Percentiles rank a stretch among this genome's conserved stretches.
phyloP scores from a whole-genome alignment of 2,329 filamentous ascomycete species.

The Tolypocladium album region DNA sequence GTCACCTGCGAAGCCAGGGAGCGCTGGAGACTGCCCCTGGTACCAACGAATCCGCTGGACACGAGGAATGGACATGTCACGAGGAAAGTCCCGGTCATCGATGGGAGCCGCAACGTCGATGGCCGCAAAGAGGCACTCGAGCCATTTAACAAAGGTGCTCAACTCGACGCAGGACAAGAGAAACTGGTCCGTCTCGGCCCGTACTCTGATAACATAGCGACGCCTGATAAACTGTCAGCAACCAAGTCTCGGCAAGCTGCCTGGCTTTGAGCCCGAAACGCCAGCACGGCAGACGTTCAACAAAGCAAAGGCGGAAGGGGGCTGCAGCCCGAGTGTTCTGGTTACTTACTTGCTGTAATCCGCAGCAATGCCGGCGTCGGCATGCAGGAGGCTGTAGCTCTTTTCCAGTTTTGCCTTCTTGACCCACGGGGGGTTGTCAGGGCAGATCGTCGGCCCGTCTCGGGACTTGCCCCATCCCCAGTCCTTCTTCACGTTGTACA shows the following conservation, averaged over 20 bases:
- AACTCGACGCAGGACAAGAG: constrained; percentile 56
- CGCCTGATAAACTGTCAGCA: constrained; percentile 25
- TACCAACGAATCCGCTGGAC: constrained; percentile 42
- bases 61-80: constrained; percentile 51
- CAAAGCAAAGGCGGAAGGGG: too few relatives aligned
- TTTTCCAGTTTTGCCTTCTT: constrained; percentile 46
- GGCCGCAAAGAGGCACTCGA: constrained; percentile 59
- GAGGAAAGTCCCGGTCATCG: constrained; percentile 57
- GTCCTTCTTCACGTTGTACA: constrained; percentile 53
- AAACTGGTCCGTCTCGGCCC: constrained; percentile 65
- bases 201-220: constrained; percentile 58
- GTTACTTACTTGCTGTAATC: constrained; percentile 56
- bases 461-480: constrained; percentile 36
- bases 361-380: constrained; percentile 62
- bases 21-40: constrained; percentile 25
- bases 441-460: constrained; percentile 37
- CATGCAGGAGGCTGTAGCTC: constrained; percentile 64
- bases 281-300: not conserved
- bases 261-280: not conserved
- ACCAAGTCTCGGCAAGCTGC: not conserved
- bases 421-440: constrained; percentile 40
- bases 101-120: constrained; percentile 61
- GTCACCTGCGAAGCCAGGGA: constrained; percentile 4
- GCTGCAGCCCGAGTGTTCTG: not conserved
- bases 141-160: constrained; percentile 56